phyloP scores from a whole-genome alignment of 1,284 basidiomycete species.

The Macrocystidia cucumis region DNA sequence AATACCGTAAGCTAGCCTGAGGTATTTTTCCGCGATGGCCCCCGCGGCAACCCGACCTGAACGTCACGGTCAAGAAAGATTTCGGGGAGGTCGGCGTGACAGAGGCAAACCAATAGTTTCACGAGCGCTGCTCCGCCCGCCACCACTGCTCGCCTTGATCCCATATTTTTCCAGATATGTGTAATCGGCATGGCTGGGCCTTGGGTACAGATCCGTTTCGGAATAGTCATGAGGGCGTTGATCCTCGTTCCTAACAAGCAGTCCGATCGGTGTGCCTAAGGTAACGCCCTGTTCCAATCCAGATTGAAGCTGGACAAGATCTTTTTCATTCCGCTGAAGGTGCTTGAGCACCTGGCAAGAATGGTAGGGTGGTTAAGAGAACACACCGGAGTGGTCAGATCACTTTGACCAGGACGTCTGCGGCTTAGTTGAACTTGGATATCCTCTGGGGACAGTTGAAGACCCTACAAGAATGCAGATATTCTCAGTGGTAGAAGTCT shows the following conservation, averaged over 20 bases:
- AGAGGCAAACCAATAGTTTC: conserved; percentile 78
- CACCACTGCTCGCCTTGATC: conserved; percentile 94
- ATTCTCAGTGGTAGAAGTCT: conserved; percentile 4
- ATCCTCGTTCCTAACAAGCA: conserved; percentile 97
- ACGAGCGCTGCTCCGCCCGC: conserved; percentile 89
- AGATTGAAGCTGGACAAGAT: conserved; percentile 91
- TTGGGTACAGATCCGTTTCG: conserved; percentile 95
- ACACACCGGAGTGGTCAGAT: conserved; percentile 91
- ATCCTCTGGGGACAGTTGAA: conserved; percentile 75
- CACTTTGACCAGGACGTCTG: conserved; percentile 91
- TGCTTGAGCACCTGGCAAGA: conserved; percentile 4
- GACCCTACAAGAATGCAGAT: conserved; percentile 47
- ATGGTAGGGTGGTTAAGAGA: conserved; percentile 4
- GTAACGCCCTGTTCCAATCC: conserved; percentile 93
- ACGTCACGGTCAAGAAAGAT: conserved; percentile 8
- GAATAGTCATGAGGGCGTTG: conserved; percentile 98
- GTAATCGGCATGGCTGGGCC: conserved; percentile 97
- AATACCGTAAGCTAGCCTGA: conserved; percentile 82
- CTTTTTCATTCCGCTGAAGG: conserved; percentile 89
- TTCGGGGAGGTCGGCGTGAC: not conserved
- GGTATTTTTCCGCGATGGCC: conserved; percentile 96
- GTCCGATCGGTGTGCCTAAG: conserved; percentile 93
- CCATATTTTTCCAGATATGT: conserved; percentile 99
- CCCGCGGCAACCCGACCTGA: conserved; percentile 93
- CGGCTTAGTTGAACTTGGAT: conserved; percentile 92